Base-by-base conservation (phyloP, 2,329 filamentous ascomycete species). In the Monosporascus sp. region DNA sequence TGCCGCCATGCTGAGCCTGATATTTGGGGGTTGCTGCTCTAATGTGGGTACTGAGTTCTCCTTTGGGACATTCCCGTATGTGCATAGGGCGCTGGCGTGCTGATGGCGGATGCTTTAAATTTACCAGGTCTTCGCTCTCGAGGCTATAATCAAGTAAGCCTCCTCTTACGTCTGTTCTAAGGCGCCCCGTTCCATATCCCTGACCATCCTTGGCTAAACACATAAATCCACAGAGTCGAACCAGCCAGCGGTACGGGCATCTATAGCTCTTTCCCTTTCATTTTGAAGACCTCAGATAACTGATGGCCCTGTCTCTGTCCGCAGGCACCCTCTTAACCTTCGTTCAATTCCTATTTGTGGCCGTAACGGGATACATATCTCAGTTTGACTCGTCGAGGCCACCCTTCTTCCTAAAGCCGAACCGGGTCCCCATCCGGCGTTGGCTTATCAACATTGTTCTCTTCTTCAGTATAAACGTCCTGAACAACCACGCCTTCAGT, bases 401-500 rank as follows among this genome's bases (percentile, higher is more conserved):
- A 8, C 86, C 87, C 0, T 83, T 91, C 59, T 93, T 90, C 64
- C 71, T 97, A 45, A 84, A 83, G 53, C 83, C 83, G 19, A 91
- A 92, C 60, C 85, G 84, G 50, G 90, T 97, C 4, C 94, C 94
- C 0, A 76, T 97, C 52, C 80, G 80, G 48, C 88, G 90, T 67
- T 97, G 94, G 92, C 68, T 90, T 49, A 78, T 93, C 65, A 97
- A 96, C 67, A 96, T 96, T 43, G 76, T 88, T 4, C 82, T 97
- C 62, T 97, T 97, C 73, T 94, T 96, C 69, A 82, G 83, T 57
- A 94, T 99, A 73, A 99, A 97, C 65, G 84, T 97, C 54, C 75
- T 99, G 66, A 99, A 99, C 74, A 99, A 99, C 65, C 93, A 93
- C 77, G 94, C 93, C 7, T 99, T 99, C 71, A 92, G 91, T 58